These are phyloP conservation scores for Acrocalymma vagum DNA, from an alignment of 2,329 filamentous ascomycete genomes.

Conservation along the genomic window DNA sequence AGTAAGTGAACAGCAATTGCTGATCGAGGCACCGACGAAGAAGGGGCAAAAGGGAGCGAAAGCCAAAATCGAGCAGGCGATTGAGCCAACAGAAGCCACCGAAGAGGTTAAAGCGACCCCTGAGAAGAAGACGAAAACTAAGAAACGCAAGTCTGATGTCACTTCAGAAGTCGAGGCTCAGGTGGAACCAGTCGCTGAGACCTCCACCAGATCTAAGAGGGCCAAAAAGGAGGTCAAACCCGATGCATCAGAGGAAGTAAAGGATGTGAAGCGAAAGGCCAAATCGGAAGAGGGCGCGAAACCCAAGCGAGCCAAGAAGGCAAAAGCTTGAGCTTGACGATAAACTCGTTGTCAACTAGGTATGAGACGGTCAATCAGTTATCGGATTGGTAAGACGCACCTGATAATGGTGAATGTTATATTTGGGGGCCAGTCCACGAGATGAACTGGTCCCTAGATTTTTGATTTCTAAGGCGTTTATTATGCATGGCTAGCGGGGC, in stretches of 20 bases:
- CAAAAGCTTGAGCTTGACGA: constrained; percentile 24
- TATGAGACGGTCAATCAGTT: no score
- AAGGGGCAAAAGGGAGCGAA: constrained; percentile 20
- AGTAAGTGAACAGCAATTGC: constrained; percentile 35
- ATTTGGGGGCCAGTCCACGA: no score
- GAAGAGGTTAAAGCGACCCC: constrained; percentile 13
- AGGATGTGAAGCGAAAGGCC: constrained; percentile 30
- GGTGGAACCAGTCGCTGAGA: constrained; percentile 17
- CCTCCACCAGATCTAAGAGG: constrained; percentile 29
- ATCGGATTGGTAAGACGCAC: no score
- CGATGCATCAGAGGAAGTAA: constrained; percentile 17
- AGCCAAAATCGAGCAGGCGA: constrained; percentile 42
- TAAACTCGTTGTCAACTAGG: no score
- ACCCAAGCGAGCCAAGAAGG: constrained; percentile 39
- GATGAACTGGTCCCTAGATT: no score
- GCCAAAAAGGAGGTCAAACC: constrained; percentile 28
- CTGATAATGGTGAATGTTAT: no score
- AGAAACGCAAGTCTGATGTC: constrained; percentile 30
- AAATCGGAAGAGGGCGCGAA: constrained; percentile 21
- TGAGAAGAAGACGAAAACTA: constrained; percentile 36
- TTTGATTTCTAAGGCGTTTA: no score
- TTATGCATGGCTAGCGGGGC: no score
- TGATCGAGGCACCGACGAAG: constrained; percentile 31
- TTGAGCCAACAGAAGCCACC: constrained; percentile 30
- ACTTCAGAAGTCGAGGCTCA: constrained; percentile 18